These are phyloP conservation scores for Arthromyces matolae DNA, from an alignment of 768 basidiomycete genomes.

Conservation along the genomic window DNA sequence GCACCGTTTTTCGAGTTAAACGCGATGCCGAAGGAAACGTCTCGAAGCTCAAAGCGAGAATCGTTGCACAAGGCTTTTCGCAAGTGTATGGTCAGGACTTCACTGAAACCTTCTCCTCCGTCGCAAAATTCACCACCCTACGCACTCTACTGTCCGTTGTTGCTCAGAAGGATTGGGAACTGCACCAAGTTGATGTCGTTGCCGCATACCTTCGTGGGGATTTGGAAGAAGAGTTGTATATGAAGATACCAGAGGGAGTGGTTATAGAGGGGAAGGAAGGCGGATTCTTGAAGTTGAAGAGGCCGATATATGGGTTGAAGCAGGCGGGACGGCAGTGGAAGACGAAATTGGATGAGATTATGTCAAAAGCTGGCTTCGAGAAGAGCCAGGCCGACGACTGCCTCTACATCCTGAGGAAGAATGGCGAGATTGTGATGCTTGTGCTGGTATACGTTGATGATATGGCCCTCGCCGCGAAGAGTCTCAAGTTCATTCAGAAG, in stretches of 20 bases:
- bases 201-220: not conserved
- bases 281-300: not conserved
- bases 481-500: not conserved
- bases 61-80: not conserved
- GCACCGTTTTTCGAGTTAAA: not conserved
- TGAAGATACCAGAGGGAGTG: not conserved
- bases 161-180: not conserved
- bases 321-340: slow-evolving; percentile 4
- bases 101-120: not conserved
- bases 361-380: not conserved
- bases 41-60: not conserved
- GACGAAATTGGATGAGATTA: not conserved
- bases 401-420: slow-evolving; percentile 3
- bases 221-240: slow-evolving; percentile 2
- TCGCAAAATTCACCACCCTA: not conserved
- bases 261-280: not conserved
- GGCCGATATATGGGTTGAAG: not conserved
- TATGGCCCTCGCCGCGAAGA: slow-evolving; percentile 1
- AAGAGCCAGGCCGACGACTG: not conserved
- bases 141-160: not conserved
- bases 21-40: not conserved
- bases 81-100: not conserved
- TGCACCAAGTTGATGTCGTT: slow-evolving; percentile 1
- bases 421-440: not conserved
- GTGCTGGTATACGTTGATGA: not conserved